Conservation (phyloP, 805 yeast species). For the Cyberlindnera subsufficiens region DNA sequence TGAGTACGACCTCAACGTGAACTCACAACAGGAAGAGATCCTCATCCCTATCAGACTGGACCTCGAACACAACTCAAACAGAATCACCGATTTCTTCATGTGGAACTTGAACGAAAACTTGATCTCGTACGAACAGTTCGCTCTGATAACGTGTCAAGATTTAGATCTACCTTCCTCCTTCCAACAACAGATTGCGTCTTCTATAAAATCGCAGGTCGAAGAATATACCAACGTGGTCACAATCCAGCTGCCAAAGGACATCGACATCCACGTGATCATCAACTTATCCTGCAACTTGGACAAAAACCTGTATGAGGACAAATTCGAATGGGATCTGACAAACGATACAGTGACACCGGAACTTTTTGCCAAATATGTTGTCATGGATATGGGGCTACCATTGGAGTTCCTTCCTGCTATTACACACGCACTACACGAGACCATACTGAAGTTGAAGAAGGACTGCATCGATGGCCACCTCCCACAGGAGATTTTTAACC, state of each 20-base stretch:
- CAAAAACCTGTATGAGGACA: conserved; percentile 81
- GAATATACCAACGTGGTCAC: conserved; percentile 61
- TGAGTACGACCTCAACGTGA: conserved; percentile 19
- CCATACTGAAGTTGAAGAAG: conserved; percentile 65
- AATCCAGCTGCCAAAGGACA: conserved; percentile 61
- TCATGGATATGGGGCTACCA: conserved; percentile 74
- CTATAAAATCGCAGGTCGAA: conserved; percentile 76
- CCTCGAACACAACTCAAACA: conserved; percentile 79
- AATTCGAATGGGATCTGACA: conserved; percentile 87
- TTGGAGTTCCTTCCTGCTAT: conserved; percentile 89
- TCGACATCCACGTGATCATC: conserved; percentile 68
- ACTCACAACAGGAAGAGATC: conserved; percentile 48
- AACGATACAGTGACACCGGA: conserved; percentile 55
- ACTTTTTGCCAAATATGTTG: conserved; percentile 74
- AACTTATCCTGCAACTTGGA: conserved; percentile 79
- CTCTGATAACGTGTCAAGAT: conserved; percentile 73
- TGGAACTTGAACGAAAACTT: conserved; percentile 87
- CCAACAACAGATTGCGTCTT: conserved; percentile 57
- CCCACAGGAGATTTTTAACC: conserved; percentile 46
- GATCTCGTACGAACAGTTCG: conserved; percentile 85
- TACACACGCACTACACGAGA: conserved; percentile 80
- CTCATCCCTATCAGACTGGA: conserved; percentile 85
- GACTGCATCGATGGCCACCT: conserved; percentile 72
- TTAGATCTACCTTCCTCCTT: conserved; percentile 68
- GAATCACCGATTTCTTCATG: conserved; percentile 78